Evolutionary conservation across 1,284 basidiomycete genomes (phyloP).

Genomic region (Pholiota adiposa): DNA sequence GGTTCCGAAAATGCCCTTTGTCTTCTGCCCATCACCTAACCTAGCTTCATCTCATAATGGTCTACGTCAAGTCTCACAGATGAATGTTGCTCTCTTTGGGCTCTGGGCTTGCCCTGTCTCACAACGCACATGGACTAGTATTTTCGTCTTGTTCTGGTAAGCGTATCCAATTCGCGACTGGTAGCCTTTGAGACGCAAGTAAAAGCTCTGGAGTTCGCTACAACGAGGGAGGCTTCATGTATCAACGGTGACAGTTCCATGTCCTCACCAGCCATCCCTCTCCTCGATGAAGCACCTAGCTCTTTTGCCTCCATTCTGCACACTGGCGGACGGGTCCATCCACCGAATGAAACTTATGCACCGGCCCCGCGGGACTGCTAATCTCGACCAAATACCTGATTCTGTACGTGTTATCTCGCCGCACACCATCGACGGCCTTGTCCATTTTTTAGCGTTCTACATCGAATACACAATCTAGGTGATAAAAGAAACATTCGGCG

Average conservation of each 20-base stretch:
- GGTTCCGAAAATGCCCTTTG: background rate
- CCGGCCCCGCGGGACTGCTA: background rate
- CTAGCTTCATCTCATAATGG: too few species aligned
- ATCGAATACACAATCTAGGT: background rate
- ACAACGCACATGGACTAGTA: background rate
- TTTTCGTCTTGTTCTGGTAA: background rate
- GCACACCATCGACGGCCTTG: background rate
- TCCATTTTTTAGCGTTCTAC: background rate
- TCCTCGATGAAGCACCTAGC: too few species aligned
- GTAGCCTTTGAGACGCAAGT: too few species aligned
- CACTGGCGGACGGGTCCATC: background rate
- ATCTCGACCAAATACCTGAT: background rate
- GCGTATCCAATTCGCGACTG: too few species aligned
- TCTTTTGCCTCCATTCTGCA: too few species aligned
- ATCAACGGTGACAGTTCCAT: too few species aligned
- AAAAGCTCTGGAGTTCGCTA: too few species aligned
- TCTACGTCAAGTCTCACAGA: background rate
- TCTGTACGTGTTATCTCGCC: too few species aligned
- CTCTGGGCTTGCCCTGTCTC: background rate
- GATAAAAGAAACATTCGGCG: too few species aligned
- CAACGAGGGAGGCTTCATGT: too few species aligned
- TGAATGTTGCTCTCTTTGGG: background rate
- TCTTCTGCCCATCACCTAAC: background rate
- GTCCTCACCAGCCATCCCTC: too few species aligned
- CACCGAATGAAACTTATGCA: background rate